Evolutionary conservation across 495 filamentous ascomycete species (phyloP).

Genomic region (Tuber microsphaerosporum): DNA sequence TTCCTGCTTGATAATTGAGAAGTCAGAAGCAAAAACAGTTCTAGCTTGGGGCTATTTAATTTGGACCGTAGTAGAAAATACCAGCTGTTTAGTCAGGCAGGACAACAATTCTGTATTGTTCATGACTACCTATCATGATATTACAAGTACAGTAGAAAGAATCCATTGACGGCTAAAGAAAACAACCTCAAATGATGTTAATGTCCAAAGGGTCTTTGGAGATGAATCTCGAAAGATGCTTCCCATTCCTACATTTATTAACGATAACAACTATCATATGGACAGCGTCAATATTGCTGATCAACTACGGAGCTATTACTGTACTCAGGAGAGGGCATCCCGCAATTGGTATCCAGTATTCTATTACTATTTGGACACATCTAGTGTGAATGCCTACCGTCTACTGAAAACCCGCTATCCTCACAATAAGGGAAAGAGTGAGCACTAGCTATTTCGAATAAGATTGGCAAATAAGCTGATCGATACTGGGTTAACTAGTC

Average conservation of each 20-base stretch:
- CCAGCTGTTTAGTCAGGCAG: background rate
- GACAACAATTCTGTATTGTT: conserved; percentile 12
- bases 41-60: background rate
- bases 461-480: no score
- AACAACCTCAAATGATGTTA: background rate
- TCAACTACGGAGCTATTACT: no score
- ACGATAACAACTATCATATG: conserved; percentile 38
- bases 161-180: background rate
- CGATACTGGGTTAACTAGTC: no score
- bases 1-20: background rate
- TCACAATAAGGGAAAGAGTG: no score
- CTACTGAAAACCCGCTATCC: no score
- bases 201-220: background rate
- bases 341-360: no score
- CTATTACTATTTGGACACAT: no score
- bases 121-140: conserved; percentile 4
- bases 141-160: background rate
- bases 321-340: no score
- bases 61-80: background rate
- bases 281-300: conserved; percentile 37
- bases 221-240: background rate
- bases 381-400: no score
- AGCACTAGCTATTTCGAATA: no score
- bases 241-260: conserved; percentile 1
- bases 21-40: background rate